Base-by-base conservation (phyloP, 2,329 filamentous ascomycete genomes). In the Cladosporium sp. region DNA sequence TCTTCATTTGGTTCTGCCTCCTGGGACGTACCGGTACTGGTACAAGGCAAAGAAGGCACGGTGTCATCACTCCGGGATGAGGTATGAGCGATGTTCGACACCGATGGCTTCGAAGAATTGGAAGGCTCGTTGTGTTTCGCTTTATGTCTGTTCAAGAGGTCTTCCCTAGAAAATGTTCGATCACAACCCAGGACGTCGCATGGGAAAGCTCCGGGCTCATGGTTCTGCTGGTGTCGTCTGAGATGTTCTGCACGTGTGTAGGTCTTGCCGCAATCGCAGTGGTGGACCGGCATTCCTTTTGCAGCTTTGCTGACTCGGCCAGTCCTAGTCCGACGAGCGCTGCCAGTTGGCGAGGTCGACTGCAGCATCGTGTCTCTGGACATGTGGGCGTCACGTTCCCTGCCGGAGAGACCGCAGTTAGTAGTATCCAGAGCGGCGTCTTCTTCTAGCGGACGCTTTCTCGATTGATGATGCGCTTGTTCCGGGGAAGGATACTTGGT, bases 191-290 rank as follows among this genome's bases (percentile, higher is more conserved):
- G 71, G 34, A 76, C 75, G 34, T 80, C 76, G 71, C 81, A 83
- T 6, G 75, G 70, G 44, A 80, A 75, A 7, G 76, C 74, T 61
- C 78, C 78, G 41, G 79, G 77, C 38, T 77, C 77, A 68, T 83
- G 81, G 65, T 83, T 83, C 64, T 80, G 79, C 68, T 82, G 78
- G 68, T 83, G 81, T 66, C 81, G 78, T 69, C 81, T 82, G 65
- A 83, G 69, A 66, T 83, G 81, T 69, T 83, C 81, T 26, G 80
- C 80, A 44, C 81, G 76, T 14, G 81, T 82, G 70, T 83, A 83
- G 14, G 78, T 79, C 80, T 80, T 80, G 72, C 80, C 80, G 69
- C 81, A 83, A 14, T 70, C 69, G 69, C 81, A 82, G 52, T 78
- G 73, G 67, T 83, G 81, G 24, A 82, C 73, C 11, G 73, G 78